A percentile compares a stretch with the other conserved stretches of the same genome.
Evolutionary conservation across 805 yeast genomes (phyloP).

Genomic region (Yarrowia sp.): DNA sequence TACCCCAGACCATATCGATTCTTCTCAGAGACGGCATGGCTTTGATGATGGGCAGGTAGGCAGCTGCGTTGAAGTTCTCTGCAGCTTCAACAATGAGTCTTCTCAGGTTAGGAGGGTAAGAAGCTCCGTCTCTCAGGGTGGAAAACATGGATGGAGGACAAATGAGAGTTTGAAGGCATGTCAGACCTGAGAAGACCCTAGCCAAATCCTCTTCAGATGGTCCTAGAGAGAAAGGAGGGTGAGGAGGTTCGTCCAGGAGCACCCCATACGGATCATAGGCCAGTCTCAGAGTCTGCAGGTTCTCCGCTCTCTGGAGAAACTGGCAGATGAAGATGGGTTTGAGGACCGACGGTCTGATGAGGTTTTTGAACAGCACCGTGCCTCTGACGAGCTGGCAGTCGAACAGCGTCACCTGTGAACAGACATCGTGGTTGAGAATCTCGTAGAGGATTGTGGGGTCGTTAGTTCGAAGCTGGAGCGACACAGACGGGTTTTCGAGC

Average conservation of each 20-base stretch:
- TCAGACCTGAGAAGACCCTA: not conserved
- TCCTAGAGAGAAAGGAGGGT: constrained; percentile 18
- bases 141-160: constrained; percentile 21
- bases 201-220: constrained; percentile 26
- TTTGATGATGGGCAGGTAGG: constrained; percentile 18
- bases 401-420: constrained; percentile 14
- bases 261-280: constrained; percentile 35
- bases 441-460: constrained; percentile 24
- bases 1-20: constrained; percentile 31
- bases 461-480: constrained; percentile 31
- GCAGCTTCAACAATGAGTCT: constrained; percentile 25
- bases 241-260: constrained; percentile 16
- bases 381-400: constrained; percentile 36
- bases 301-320: constrained; percentile 10
- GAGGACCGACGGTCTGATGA: constrained; percentile 24
- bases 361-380: constrained; percentile 19
- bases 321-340: constrained; percentile 29
- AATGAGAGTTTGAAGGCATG: constrained; percentile 3
- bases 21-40: constrained; percentile 20
- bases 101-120: constrained; percentile 17
- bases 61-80: constrained; percentile 14
- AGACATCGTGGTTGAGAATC: constrained; percentile 6
- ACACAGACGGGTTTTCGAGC: constrained; percentile 14
- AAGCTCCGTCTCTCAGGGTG: constrained; percentile 13
- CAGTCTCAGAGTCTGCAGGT: constrained; percentile 19